Percentiles rank a stretch among this genome's conserved stretches.
phyloP scores from a whole-genome alignment of 139 green algal species.

The Chlorella sp. region DNA sequence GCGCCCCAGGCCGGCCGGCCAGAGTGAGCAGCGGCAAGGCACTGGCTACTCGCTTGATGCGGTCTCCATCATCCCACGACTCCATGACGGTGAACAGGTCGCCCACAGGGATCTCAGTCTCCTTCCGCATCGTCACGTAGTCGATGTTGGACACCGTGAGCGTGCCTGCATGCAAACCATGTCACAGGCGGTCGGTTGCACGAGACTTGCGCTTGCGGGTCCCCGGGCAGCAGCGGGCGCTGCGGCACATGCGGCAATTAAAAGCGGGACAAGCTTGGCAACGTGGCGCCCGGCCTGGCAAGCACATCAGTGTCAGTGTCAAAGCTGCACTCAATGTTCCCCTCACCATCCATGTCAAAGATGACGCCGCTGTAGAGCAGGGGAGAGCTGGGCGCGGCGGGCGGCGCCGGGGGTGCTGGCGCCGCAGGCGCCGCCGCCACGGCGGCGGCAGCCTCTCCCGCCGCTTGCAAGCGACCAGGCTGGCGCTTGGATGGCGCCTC shows the following conservation, averaged over 20 bases:
- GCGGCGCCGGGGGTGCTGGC: background rate
- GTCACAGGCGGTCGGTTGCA: too few species aligned
- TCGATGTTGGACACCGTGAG: slow-evolving; percentile 71
- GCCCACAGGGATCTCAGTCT: slow-evolving; percentile 65
- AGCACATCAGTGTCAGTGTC: too few species aligned
- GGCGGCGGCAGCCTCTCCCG: background rate
- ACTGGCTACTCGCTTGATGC: slow-evolving; percentile 13
- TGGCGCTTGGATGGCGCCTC: too few species aligned
- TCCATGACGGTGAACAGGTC: slow-evolving; percentile 83
- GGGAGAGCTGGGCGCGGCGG: background rate
- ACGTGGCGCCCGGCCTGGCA: too few species aligned
- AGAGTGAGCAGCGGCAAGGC: background rate
- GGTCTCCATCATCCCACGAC: slow-evolving; percentile 54
- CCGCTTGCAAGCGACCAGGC: too few species aligned
- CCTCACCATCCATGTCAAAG: slow-evolving; percentile 36
- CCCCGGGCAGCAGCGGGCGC: too few species aligned
- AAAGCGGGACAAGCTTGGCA: too few species aligned
- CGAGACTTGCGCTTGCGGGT: too few species aligned
- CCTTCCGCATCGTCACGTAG: slow-evolving; percentile 68
- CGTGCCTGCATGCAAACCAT: slow-evolving; percentile 40
- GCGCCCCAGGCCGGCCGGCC: too few species aligned
- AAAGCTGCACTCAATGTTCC: background rate
- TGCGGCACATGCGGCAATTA: too few species aligned
- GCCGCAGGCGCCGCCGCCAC: background rate
- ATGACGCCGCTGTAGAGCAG: slow-evolving; percentile 39